Evolutionary conservation across 345 rosid genomes (phyloP), one percentile per base, ranked within the genome.

Genomic region (Schrenkiella parvula): DNA sequence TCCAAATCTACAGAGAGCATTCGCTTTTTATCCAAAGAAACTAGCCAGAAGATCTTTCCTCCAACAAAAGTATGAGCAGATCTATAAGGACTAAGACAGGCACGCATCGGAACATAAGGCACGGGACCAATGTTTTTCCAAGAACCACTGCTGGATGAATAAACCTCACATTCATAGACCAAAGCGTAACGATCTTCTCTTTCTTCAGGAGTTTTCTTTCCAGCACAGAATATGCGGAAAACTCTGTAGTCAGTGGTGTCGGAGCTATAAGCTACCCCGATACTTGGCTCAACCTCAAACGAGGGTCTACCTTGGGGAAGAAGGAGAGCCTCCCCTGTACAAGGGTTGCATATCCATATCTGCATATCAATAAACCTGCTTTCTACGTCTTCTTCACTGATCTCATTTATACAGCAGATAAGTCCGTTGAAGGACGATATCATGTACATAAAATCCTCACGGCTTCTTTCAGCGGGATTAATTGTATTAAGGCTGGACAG

Each of bases 281-380:
- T 29, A 23, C 23, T 29, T 17, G 81, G 81, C 26, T 6, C 29
- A 8, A 44, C 15, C 7, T 29, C 3, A 19, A 34, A 57, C 2
- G 81, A 77, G 0, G 50, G 59, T 28, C 15, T 80, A 22, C 79
- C 81, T 73, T 60, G 74, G 1, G 81, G 81, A 60, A 80, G 80
- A 51, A 76, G 67, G 38, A 73, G 58, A 46, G 44, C 51, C 4
- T 81, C 57, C 47, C 61, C 52, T 0, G 65, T 81, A 28, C 29
- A 56, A 13, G 81, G 81, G 68, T 81, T 78, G 58, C 74, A 55
- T 22, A 81, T 70, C 48, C 79, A 50, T 23, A 81, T 78, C 44
- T 78, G 74, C 76, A 77, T 48, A 58, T 77, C 74, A 5, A 5
- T 10, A 8, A 58, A 43, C 52, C 14, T 4, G 13, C 14, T 4